A percentile compares a stretch with the other conserved stretches of the same genome.
phyloP scores from a whole-genome alignment of 331 rosid genomes.

The Telfairia occidentalis region DNA sequence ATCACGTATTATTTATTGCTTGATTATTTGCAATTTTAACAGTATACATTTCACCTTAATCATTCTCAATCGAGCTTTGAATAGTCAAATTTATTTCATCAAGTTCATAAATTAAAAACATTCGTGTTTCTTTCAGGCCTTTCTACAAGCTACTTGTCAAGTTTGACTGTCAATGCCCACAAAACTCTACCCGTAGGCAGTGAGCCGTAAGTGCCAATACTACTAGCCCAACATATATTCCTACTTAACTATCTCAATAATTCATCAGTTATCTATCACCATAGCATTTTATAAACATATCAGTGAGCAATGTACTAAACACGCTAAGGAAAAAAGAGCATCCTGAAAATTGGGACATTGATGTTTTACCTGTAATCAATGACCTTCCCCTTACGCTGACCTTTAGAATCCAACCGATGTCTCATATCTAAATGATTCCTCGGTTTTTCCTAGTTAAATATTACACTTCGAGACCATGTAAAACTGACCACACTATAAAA shows the following conservation, averaged over 20 bases:
- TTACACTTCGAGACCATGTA: neutral
- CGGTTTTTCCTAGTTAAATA: slow-evolving; percentile 60
- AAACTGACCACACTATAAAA: neutral
- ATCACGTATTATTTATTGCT: no score
- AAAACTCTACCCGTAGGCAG: neutral
- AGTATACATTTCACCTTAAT: neutral
- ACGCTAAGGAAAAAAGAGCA: slow-evolving; percentile 6
- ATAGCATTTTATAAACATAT: neutral
- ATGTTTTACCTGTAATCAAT: slow-evolving; percentile 77
- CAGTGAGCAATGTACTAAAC: neutral
- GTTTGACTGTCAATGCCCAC: neutral
- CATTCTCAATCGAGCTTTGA: neutral
- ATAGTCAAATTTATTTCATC: neutral
- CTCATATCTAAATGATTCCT: slow-evolving; percentile 97
- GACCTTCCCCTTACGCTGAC: slow-evolving; percentile 81
- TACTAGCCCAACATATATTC: neutral
- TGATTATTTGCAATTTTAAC: neutral
- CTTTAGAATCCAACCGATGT: slow-evolving; percentile 86
- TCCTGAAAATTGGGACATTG: slow-evolving; percentile 3
- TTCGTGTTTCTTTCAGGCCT: neutral
- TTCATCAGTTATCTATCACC: neutral
- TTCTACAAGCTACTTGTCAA: neutral
- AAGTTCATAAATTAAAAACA: neutral
- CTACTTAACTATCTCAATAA: neutral
- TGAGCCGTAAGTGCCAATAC: neutral